Base-by-base conservation (phyloP, 345 rosid species). In the Arabidopsis suecica region DNA sequence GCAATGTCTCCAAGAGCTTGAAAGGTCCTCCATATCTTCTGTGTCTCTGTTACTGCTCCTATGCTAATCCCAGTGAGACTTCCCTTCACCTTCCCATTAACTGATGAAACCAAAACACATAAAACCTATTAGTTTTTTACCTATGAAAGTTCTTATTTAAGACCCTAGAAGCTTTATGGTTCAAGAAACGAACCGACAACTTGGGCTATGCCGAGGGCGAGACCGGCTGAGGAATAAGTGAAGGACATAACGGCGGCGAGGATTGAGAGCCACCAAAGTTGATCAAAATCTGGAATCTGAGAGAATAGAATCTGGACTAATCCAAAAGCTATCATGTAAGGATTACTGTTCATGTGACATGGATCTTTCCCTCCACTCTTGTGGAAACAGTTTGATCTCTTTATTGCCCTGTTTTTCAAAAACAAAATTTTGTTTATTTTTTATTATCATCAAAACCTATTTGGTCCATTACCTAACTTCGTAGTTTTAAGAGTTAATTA, bases 201-300 rank as follows among this genome's bases (percentile, higher is more conserved):
- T 83, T 87, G 83, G 28, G 86, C 91, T 9, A 91, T 79, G 56
- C 97, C 95, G 9, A 89, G 93, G 48, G 83, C 90, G 1, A 91
- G 89, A 58, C 96, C 96, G 18, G 71, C 86, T 0, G 82, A 8
- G 30, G 97, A 89, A 84, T 91, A 88, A n/a, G 91, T 88, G 73
- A 88, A 88, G 44, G 97, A 91, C 97, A 89, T 91, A 6, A 88
- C 49, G 30, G 97, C 97, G 11, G 97, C 97, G 9, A 88, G 87
- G 58, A 86, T 72, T 11, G 97, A 91, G 64, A 91, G 95, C 96
- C 93, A 89, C 91, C 91, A 85, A 9, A 89, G 83, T 51, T 88
- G 91, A 78, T 87, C 94, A 44, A 91, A 88, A 79, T 88, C 93
- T 7, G 91, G 95, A 66, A 91, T 91, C 75, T 91, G 97, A 51